These are phyloP conservation scores for Xylariaceae sp. DNA, from an alignment of 2,329 filamentous ascomycete species.

Conservation along the genomic window DNA sequence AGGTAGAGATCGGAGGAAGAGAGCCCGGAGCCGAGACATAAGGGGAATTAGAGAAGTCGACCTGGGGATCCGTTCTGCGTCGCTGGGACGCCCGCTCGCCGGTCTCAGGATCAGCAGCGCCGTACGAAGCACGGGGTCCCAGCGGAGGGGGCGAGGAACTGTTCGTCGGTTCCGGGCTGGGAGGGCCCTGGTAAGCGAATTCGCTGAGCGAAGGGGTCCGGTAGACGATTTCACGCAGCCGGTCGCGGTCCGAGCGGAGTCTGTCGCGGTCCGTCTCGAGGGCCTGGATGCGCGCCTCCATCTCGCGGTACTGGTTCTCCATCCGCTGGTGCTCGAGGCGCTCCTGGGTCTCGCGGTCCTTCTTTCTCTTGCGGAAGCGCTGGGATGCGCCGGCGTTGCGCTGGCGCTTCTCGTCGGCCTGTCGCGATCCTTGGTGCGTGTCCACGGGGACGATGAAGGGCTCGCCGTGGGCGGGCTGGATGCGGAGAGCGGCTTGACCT, in stretches of 20 bases:
- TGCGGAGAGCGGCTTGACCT: slow-evolving; percentile 26
- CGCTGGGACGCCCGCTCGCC: slow-evolving; percentile 44
- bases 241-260: slow-evolving; percentile 67
- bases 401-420: slow-evolving; percentile 79
- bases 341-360: slow-evolving; percentile 73
- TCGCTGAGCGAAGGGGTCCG: slow-evolving; percentile 54
- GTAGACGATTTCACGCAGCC: slow-evolving; percentile 61
- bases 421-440: slow-evolving; percentile 72
- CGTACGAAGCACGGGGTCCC: slow-evolving; percentile 29
- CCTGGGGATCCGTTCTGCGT: slow-evolving; percentile 44
- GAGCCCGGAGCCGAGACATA: slow-evolving; percentile 37
- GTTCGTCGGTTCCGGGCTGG: slow-evolving; percentile 43
- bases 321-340: slow-evolving; percentile 59
- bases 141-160: slow-evolving; percentile 23
- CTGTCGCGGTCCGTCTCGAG: slow-evolving; percentile 62
- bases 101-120: slow-evolving; percentile 38
- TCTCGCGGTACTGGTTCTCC: slow-evolving; percentile 62
- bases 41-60: slow-evolving; percentile 38
- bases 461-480: slow-evolving; percentile 35
- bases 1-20: slow-evolving; percentile 40
- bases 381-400: slow-evolving; percentile 82
- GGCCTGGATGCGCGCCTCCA: slow-evolving; percentile 50
- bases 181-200: slow-evolving; percentile 45
- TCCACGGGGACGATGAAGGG: slow-evolving; percentile 64
- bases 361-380: slow-evolving; percentile 73